phyloP scores from a whole-genome alignment of 1,139 yeast species.

The Blastobotrys aristatus region DNA sequence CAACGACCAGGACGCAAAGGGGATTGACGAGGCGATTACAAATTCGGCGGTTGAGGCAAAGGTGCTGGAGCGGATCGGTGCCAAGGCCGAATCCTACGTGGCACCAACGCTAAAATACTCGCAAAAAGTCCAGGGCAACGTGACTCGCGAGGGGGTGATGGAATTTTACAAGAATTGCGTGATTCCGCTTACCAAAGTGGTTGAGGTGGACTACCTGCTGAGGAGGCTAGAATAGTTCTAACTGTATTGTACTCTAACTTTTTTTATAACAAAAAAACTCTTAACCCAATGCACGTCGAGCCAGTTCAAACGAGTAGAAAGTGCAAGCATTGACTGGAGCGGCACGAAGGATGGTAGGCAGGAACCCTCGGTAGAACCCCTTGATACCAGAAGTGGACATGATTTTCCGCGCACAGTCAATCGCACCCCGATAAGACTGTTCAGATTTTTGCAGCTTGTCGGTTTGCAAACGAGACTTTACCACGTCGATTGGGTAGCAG shows the following conservation, averaged over 20 bases:
- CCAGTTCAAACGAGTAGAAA: conserved; percentile 82
- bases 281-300: conserved; percentile 42
- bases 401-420: conserved; percentile 53
- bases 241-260: not conserved
- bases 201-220: conserved; percentile 84
- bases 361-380: conserved; percentile 83
- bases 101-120: conserved; percentile 75
- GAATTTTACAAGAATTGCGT: conserved; percentile 79
- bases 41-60: conserved; percentile 80
- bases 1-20: conserved; percentile 56
- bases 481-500: conserved; percentile 77
- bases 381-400: conserved; percentile 53
- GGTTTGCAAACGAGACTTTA: conserved; percentile 82
- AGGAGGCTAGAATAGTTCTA: conserved; percentile 63
- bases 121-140: conserved; percentile 67
- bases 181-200: conserved; percentile 90
- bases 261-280: not conserved
- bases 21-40: conserved; percentile 77
- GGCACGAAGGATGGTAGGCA: conserved; percentile 88
- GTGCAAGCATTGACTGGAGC: conserved; percentile 98
- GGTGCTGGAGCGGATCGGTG: conserved; percentile 69
- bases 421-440: conserved; percentile 43
- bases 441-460: conserved; percentile 55
- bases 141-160: conserved; percentile 76
- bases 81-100: conserved; percentile 82